Conservation (phyloP, 768 basidiomycete genomes). For the Sarcodon sp. region DNA sequence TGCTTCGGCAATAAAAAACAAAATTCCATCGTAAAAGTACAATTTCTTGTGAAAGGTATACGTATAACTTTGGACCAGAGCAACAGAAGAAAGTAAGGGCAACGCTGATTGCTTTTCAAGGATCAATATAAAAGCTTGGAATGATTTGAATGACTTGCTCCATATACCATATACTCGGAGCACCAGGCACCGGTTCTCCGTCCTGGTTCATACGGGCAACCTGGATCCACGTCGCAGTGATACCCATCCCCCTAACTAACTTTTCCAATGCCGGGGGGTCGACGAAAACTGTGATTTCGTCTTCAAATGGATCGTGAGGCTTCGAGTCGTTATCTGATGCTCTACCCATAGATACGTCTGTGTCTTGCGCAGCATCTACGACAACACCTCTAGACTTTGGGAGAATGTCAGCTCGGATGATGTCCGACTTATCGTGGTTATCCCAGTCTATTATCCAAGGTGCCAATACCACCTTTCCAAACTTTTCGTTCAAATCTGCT, state of each 20-base stretch:
- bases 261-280: slow-evolving; percentile 28
- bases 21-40: background rate
- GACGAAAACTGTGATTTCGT: slow-evolving; percentile 48
- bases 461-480: slow-evolving; percentile 37
- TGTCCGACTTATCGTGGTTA: slow-evolving; percentile 23
- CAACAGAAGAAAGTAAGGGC: background rate
- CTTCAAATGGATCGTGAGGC: slow-evolving; percentile 37
- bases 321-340: slow-evolving; percentile 6
- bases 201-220: slow-evolving; percentile 27
- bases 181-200: slow-evolving; percentile 6
- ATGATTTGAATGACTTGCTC: slow-evolving; percentile 39
- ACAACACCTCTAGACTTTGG: slow-evolving; percentile 23
- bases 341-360: slow-evolving; percentile 4
- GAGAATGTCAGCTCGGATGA: slow-evolving; percentile 21
- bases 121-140: slow-evolving; percentile 37
- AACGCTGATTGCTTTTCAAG: background rate
- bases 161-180: slow-evolving; percentile 36
- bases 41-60: background rate
- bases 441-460: slow-evolving; percentile 35
- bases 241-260: slow-evolving; percentile 40
- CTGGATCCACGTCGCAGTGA: slow-evolving; percentile 61
- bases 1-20: background rate
- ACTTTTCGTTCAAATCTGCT: slow-evolving; percentile 28
- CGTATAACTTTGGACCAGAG: background rate
- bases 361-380: slow-evolving; percentile 6